Base-by-base conservation (phyloP, 192 early-diverging fungal species). In the Linnemannia elongata region DNA sequence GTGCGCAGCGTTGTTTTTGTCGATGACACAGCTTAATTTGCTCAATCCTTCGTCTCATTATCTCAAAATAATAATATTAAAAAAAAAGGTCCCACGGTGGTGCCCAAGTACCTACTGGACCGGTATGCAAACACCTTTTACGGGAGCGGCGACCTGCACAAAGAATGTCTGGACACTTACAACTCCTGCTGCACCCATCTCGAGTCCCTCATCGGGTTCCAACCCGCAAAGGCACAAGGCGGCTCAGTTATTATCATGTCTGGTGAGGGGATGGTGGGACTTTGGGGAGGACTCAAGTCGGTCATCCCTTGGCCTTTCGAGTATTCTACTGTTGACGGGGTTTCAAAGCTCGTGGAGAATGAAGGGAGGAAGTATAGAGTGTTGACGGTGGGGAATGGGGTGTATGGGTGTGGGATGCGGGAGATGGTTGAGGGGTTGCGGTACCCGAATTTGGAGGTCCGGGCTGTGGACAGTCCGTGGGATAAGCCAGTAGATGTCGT, bases 271-370 rank as follows among this genome's bases (percentile, higher is more conserved):
- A 87, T 87, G 85, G 79, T 81, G 10, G 85, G 42, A 3, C 76
- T 87, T 13, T 87, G 85, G 85, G 85, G 76, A 3, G 85, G 85
- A 12, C 55, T 87, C 30, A 87, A 87, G 47, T 87, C 79, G 6
- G 76, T 81, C 47, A 81, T 87, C 17, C 85, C 85, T 35, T 87
- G 85, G 85, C 79, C 80, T 0, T 87, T 77, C 38, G 22, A 75
- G 38, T 72, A 76, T 39, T 8, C 9, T 18, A n/a, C 18, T 5
- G 36, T 13, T 3, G 22, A 24, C 27, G 70, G 70, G 42, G 33
- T 39, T 27, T 18, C 72, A 0, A 44, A 44, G 24, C 15, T 38
- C 27, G 30, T 70, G n/a, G 76, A 38, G 35, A 57, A 2, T 35
- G 12, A 6, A 22, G 52, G 18, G 10, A 45, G 17, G 45, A 85